phyloP scores from a whole-genome alignment of 257 asterid species.

The Nicotiana otophora region DNA sequence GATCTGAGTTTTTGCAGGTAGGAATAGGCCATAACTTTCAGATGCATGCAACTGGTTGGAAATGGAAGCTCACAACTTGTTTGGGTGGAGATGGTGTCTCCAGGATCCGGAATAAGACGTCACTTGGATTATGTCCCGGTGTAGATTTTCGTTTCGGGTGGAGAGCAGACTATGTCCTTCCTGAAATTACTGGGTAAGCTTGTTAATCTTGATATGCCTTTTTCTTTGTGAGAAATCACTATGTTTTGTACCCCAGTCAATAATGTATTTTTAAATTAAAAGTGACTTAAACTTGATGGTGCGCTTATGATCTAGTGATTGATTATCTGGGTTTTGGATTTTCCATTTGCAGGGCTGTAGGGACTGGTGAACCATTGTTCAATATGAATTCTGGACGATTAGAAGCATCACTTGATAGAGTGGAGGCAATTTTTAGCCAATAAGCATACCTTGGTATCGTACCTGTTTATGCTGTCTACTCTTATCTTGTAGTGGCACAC shows the following conservation, averaged over 20 bases:
- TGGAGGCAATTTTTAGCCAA: conserved; percentile 81
- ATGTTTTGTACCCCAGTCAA: not conserved
- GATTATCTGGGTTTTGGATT: not conserved
- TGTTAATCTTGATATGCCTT: conserved; percentile 2
- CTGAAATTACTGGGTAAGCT: conserved; percentile 82
- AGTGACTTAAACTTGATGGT: not conserved
- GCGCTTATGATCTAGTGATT: not conserved
- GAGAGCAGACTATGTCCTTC: conserved; percentile 90
- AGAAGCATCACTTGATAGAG: conserved; percentile 87
- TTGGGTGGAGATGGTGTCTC: conserved; percentile 86
- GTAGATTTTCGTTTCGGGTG: conserved; percentile 93
- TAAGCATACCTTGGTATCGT: conserved; percentile 19
- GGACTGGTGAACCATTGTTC: conserved; percentile 73
- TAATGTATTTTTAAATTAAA: not conserved
- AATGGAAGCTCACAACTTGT: conserved; percentile 87
- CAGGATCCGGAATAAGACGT: conserved; percentile 76
- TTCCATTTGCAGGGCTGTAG: conserved; percentile 55
- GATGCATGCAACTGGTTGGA: conserved; percentile 89
- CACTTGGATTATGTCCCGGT: conserved; percentile 84
- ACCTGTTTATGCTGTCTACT: conserved; percentile 5
- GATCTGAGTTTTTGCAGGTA: conserved; percentile 41
- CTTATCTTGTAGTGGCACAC: not conserved
- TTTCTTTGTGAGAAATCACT: not conserved
- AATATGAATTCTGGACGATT: conserved; percentile 87
- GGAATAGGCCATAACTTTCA: conserved; percentile 95